Percentiles rank a stretch among this genome's conserved stretches.
Conservation (phyloP, 2,329 filamentous ascomycete species). For the Aspergillus felis region DNA sequence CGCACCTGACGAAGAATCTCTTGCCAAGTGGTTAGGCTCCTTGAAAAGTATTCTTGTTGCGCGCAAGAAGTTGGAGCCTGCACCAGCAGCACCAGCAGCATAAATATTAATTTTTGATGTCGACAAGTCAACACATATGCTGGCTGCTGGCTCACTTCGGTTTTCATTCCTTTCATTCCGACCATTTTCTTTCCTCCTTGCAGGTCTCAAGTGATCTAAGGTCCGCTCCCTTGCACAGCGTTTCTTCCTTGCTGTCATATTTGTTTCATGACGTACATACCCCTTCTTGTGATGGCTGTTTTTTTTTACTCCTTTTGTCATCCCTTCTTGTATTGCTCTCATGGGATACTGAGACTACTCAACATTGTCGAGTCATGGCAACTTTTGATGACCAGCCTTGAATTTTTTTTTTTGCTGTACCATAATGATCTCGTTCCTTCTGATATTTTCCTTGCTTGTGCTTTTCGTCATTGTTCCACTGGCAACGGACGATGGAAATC, state of each 20-base stretch:
- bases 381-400: neutral
- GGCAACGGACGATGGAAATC: neutral
- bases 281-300: slow-evolving; percentile 3
- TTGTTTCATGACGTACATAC: slow-evolving; percentile 16
- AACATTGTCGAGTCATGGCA: neutral
- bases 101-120: neutral
- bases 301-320: neutral
- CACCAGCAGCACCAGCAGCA: slow-evolving; percentile 9
- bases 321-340: neutral
- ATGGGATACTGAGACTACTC: neutral
- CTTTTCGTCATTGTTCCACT: neutral
- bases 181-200: neutral
- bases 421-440: neutral
- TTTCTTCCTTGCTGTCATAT: slow-evolving; percentile 4
- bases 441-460: neutral
- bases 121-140: neutral
- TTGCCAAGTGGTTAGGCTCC: slow-evolving; percentile 81
- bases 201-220: neutral
- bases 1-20: slow-evolving; percentile 71
- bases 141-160: neutral
- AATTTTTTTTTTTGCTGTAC: neutral
- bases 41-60: slow-evolving; percentile 67
- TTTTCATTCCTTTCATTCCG: neutral
- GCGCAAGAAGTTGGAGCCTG: slow-evolving; percentile 30
- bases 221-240: neutral